These are phyloP conservation scores for Citrus cavaleriei DNA, from an alignment of 345 rosid genomes.

Conservation along the genomic window DNA sequence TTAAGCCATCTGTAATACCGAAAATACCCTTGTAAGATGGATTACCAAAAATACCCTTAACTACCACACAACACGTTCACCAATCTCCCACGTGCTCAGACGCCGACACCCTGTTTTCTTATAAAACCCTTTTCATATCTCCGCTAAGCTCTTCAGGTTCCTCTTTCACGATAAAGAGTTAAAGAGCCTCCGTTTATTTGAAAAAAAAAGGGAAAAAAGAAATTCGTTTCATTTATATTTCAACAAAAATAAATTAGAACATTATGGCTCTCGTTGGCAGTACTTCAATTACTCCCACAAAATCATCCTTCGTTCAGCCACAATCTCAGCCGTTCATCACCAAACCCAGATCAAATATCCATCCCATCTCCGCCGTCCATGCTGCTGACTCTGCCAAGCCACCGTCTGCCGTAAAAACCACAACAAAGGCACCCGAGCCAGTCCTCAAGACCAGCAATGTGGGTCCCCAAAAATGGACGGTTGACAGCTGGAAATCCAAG, in stretches of 20 bases:
- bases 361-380: conserved; percentile 51
- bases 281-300: conserved; percentile 30
- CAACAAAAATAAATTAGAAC: not conserved
- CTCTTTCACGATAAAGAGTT: not conserved
- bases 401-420: conserved; percentile 14
- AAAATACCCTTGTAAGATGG: not conserved
- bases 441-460: conserved; percentile 7
- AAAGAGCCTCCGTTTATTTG: not conserved
- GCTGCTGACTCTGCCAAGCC: conserved; percentile 44
- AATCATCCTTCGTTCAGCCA: conserved; percentile 21
- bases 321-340: conserved; percentile 17
- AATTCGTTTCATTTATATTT: not conserved
- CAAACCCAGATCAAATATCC: conserved; percentile 19
- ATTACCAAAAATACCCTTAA: conserved; percentile 13
- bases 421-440: not conserved
- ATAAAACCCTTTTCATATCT: conserved; percentile 6
- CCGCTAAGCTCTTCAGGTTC: conserved; percentile 7
- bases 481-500: conserved; percentile 61
- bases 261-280: conserved; percentile 33
- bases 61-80: conserved; percentile 14
- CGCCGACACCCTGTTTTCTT: not conserved
- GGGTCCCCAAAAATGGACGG: conserved; percentile 38
- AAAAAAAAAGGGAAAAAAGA: too few relatives aligned
- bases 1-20: not conserved
- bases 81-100: not conserved